phyloP scores from a whole-genome alignment of 1,284 basidiomycete genomes.

The Puccinia horiana region DNA sequence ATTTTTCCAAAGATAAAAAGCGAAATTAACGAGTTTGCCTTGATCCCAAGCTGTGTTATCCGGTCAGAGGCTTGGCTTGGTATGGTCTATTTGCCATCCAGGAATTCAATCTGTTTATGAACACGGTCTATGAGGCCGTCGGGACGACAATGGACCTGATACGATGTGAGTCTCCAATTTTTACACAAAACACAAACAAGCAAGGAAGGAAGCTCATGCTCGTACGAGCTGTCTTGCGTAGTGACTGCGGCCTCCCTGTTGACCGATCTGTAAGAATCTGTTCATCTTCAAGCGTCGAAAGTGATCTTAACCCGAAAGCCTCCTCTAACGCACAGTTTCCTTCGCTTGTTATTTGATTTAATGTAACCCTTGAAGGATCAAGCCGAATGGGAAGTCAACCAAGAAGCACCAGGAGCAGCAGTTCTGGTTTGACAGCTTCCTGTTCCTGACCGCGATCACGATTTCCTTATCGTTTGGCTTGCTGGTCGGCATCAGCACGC shows the following conservation, averaged over 20 bases:
- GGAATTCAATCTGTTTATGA: slow-evolving; percentile 31
- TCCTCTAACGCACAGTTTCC: no score
- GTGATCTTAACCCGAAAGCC: no score
- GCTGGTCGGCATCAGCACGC: not conserved
- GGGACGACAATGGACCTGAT: slow-evolving; percentile 31
- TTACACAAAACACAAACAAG: not conserved
- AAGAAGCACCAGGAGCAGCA: not conserved
- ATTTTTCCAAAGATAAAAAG: not conserved
- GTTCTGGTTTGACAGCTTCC: not conserved
- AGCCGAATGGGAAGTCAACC: slow-evolving; percentile 11
- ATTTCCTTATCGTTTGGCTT: slow-evolving; percentile 24
- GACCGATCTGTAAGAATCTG: slow-evolving; percentile 30
- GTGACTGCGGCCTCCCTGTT: slow-evolving; percentile 40
- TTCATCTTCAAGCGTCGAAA: not conserved
- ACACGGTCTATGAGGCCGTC: slow-evolving; percentile 25
- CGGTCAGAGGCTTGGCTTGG: slow-evolving; percentile 35
- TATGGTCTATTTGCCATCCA: slow-evolving; percentile 40
- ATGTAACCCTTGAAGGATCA: no score
- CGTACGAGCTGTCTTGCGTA: not conserved
- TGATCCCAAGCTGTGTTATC: slow-evolving; percentile 30
- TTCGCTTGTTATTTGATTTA: no score
- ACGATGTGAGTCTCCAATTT: not conserved
- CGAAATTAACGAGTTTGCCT: not conserved
- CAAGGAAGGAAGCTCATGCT: not conserved
- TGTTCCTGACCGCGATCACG: slow-evolving; percentile 28